Evolutionary conservation across 805 yeast species (phyloP), one percentile per base, ranked within the genome.

Genomic region (Cyberlindnera lachancei): DNA sequence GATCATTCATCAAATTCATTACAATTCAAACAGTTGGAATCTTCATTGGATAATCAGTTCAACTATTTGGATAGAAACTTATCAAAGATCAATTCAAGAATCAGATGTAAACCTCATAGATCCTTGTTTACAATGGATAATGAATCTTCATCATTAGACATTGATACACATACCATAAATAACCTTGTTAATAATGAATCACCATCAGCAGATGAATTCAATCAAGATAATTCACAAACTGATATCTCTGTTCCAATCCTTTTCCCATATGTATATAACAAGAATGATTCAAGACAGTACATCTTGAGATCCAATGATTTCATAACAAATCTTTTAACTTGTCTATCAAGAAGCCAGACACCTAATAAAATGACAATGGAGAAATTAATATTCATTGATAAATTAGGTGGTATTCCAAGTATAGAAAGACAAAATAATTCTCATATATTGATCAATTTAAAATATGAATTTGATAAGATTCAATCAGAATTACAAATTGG

Each of bases 381-480:
- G 41, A 92, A 92, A 44, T 58, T 90, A 18, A 72, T 90, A 7
- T 75, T 79, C 40, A 62, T 92, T 19, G 96, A 87, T 46, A 73
- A 77, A 1, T 53, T 70, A 14, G 99, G 99, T 2, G 99, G 99
- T 0, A 79, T 86, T 6, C 97, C 97, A 0, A 81, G 94, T 1
- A 62, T 76, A 16, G 95, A 86, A 50, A 66, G 97, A 37, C 71
- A 75, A 36, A 75, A 77, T 35, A 75, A 87, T 4, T 72, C 94
- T 13, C 98, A 92, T 55, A 94, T 92, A 1, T 80, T 81, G 38
- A 77, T 90, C 36, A 90, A 92, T 49, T 57, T 90, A 23, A 69
- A 75, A 9, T 96, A 90, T 57, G 98, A 90, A 50, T 80, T 68
- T 44, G 65, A 73, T 1, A 79, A 71, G 29, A 76, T 86, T 14